A percentile compares a stretch with the other conserved stretches of the same genome.
Evolutionary conservation across 192 early-diverging fungal species (phyloP).

Genomic region (Entomortierella parvispora): DNA sequence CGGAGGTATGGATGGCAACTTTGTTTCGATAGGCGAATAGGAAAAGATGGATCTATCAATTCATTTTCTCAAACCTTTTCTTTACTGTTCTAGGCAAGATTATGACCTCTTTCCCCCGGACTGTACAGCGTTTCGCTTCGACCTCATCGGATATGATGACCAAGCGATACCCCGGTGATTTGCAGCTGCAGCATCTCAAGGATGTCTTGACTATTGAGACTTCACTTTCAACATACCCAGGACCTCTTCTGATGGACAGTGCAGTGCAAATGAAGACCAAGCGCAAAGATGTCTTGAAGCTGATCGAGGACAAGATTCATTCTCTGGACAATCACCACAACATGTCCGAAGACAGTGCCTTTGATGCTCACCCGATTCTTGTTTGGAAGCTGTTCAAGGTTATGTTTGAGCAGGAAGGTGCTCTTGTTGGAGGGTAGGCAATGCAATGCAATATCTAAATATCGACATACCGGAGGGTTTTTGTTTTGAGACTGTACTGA

Average conservation of each 20-base stretch:
- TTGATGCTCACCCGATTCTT: constrained; percentile 47
- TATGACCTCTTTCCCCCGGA: constrained; percentile 72
- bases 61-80: background rate
- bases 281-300: constrained; percentile 56
- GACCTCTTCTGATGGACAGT: constrained; percentile 71
- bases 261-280: constrained; percentile 55
- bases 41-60: background rate
- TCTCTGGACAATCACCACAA: constrained; percentile 12
- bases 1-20: constrained; percentile 54
- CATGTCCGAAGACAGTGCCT: constrained; percentile 1
- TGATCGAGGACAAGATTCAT: constrained; percentile 51
- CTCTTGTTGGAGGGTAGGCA: constrained; percentile 63
- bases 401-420: constrained; percentile 72
- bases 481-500: no score
- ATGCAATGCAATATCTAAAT: no score
- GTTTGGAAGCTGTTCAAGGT: constrained; percentile 73
- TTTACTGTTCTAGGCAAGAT: constrained; percentile 54
- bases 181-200: constrained; percentile 61
- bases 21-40: background rate
- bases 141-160: constrained; percentile 30
- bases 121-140: constrained; percentile 59
- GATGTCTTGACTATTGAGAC: constrained; percentile 50
- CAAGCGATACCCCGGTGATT: constrained; percentile 55
- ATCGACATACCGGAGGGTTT: no score
- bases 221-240: constrained; percentile 50